Evolutionary conservation across 177 flowering plant species (phyloP).

Genomic region (Tripterygium wilfordii): DNA sequence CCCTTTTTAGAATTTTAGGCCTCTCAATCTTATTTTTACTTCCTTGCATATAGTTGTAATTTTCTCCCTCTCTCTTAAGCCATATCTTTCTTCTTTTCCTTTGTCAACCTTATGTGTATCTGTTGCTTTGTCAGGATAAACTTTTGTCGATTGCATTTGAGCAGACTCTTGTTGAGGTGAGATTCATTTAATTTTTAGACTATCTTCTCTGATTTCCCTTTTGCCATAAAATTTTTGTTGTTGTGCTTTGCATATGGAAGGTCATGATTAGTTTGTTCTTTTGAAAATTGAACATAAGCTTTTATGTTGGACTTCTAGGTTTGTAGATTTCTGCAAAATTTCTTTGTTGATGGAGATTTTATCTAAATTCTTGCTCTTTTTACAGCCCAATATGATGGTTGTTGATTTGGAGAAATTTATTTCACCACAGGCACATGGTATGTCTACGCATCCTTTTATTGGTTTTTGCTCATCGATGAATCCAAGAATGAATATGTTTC

Average conservation of each 20-base stretch:
- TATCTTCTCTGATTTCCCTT: neutral
- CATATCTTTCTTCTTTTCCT: slow-evolving; percentile 1
- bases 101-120: slow-evolving; percentile 2
- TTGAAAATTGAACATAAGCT: too few species aligned
- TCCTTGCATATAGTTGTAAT: neutral
- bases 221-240: too few species aligned
- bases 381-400: slow-evolving; percentile 99
- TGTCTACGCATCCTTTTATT: neutral
- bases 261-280: too few species aligned
- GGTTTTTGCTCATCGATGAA: too few species aligned
- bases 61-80: slow-evolving; percentile 5
- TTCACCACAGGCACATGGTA: slow-evolving; percentile 57
- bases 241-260: too few species aligned
- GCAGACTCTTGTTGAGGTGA: slow-evolving; percentile 94
- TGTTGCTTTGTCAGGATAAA: slow-evolving; percentile 58
- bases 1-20: neutral
- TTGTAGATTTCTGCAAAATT: too few species aligned
- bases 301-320: too few species aligned
- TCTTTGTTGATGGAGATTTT: too few species aligned
- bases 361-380: slow-evolving; percentile 8
- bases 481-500: too few species aligned
- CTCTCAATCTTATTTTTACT: neutral
- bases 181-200: slow-evolving; percentile 3
- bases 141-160: slow-evolving; percentile 86
- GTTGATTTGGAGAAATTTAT: slow-evolving; percentile 85